Evolutionary conservation across 2,329 filamentous ascomycete genomes (phyloP), one percentile per base, ranked within the genome.

Genomic region (Sphaerulina vaccinii): DNA sequence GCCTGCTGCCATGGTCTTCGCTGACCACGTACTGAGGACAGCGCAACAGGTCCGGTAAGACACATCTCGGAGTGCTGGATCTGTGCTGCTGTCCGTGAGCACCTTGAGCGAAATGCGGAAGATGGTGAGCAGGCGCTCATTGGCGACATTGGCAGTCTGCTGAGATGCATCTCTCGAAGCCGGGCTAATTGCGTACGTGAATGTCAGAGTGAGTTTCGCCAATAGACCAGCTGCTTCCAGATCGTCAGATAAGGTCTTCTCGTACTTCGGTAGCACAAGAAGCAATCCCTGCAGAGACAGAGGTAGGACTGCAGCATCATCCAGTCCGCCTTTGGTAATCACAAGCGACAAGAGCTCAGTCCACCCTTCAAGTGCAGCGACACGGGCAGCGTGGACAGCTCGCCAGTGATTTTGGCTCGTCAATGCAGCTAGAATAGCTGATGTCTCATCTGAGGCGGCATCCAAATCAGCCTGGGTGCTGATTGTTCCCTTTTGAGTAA

Each of bases 41-140:
- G 62, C 45, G 68, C 91, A 92, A 73, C 88, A 91, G 62, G 96
- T 95, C 63, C 87, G 87, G 70, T 97, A 99, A 71, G 95, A 92
- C 18, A 88, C 80, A 52, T 93, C 84, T 44, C 93, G 85, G 33
- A 99, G 75, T 49, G 84, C 79, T 13, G 87, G 75, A 47, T 82
- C 85, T 3, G 86, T 84, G 1, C 84, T 80, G 65, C 87, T 85
- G 55, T 87, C 84, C 58, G 85, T 83, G 49, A 95, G 86, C 4
- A 90, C 89, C 61, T 85, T 81, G 11, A 96, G 77, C 56, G 88
- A 91, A 33, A 90, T 82, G 57, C 95, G 88, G 77, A 99, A 96
- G 3, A 97, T 80, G 65, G 96, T 87, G 66, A 90, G 91, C 0
- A 97, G 79, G 65, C 93, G 88, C 27, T 93, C 84, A 21, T 92